A percentile compares a stretch with the other conserved stretches of the same genome.
phyloP scores from a whole-genome alignment of 352 stramenopile genomes.

The Phytophthora pisi region DNA sequence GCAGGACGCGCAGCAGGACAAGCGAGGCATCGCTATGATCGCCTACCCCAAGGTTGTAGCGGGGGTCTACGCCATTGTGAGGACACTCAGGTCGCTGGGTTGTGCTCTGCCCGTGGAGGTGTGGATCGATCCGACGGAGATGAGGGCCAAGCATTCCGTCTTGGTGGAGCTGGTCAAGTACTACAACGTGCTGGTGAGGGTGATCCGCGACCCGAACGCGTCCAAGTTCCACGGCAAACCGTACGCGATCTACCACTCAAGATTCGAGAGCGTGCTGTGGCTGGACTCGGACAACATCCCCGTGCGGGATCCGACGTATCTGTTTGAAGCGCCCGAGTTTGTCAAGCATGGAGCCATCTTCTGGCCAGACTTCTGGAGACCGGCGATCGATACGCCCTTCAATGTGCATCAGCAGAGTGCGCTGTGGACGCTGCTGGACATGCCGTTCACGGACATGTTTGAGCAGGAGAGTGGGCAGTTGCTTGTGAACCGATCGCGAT shows the following conservation, averaged over 20 bases:
- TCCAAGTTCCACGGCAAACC: constrained; percentile 82
- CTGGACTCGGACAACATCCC: constrained; percentile 87
- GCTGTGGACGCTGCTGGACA: constrained; percentile 77
- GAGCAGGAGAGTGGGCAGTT: constrained; percentile 85
- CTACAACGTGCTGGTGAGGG: constrained; percentile 62
- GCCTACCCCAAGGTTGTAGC: constrained; percentile 72
- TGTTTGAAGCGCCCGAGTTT: constrained; percentile 79
- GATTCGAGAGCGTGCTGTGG: constrained; percentile 80
- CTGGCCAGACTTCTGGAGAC: constrained; percentile 88
- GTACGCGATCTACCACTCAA: constrained; percentile 77
- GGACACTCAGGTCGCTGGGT: constrained; percentile 48
- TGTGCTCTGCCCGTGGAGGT: constrained; percentile 66
- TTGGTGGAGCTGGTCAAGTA: constrained; percentile 56
- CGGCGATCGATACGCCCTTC: constrained; percentile 61
- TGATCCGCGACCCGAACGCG: constrained; percentile 62
- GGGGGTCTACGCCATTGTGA: constrained; percentile 73
- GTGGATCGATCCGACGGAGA: constrained; percentile 64
- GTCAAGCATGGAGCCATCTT: constrained; percentile 68
- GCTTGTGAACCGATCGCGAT: constrained; percentile 61
- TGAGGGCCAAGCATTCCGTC: constrained; percentile 61
- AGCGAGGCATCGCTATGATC: constrained; percentile 71
- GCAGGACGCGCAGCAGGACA: constrained; percentile 15
- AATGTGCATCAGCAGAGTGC: constrained; percentile 76
- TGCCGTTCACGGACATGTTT: constrained; percentile 89
- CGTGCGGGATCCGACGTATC: constrained; percentile 76